phyloP scores from a whole-genome alignment of 306 rosid genomes.

The Fragaria ananassa region DNA sequence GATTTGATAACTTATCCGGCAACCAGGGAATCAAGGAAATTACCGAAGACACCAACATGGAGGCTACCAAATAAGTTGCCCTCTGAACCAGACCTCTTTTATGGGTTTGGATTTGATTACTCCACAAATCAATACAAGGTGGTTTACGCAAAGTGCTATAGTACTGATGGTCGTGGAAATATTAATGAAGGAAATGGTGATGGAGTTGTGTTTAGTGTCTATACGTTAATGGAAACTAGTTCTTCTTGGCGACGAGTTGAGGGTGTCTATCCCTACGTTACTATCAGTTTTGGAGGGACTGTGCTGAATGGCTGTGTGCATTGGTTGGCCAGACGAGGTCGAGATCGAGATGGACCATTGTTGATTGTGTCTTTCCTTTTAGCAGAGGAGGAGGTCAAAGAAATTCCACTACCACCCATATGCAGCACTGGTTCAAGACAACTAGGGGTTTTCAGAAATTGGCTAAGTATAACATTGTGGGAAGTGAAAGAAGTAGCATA shows the following conservation, averaged over 20 bases:
- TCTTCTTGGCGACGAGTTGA: too few species aligned
- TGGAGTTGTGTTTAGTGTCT: too few species aligned
- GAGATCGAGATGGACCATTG: background rate
- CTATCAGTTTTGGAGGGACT: background rate
- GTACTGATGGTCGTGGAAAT: background rate
- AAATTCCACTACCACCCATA: background rate
- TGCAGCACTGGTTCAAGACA: background rate
- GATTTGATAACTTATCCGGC: too few species aligned
- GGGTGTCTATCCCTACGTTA: too few species aligned
- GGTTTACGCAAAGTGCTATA: background rate
- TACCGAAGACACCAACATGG: background rate
- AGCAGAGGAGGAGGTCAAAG: background rate
- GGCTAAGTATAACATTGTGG: background rate
- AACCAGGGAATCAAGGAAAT: background rate
- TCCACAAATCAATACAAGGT: background rate
- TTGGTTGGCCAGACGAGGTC: background rate
- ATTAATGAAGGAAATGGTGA: too few species aligned
- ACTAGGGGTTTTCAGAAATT: background rate
- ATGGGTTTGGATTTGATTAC: background rate
- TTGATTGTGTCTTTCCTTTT: slow-evolving; percentile 1
- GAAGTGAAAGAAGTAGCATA: background rate
- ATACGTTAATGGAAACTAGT: too few species aligned
- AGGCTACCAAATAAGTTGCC: background rate
- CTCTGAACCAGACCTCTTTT: background rate
- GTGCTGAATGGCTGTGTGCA: background rate